These are phyloP conservation scores for Aspergillus nomiae DNA, from an alignment of 2,329 filamentous ascomycete species.

Conservation along the genomic window DNA sequence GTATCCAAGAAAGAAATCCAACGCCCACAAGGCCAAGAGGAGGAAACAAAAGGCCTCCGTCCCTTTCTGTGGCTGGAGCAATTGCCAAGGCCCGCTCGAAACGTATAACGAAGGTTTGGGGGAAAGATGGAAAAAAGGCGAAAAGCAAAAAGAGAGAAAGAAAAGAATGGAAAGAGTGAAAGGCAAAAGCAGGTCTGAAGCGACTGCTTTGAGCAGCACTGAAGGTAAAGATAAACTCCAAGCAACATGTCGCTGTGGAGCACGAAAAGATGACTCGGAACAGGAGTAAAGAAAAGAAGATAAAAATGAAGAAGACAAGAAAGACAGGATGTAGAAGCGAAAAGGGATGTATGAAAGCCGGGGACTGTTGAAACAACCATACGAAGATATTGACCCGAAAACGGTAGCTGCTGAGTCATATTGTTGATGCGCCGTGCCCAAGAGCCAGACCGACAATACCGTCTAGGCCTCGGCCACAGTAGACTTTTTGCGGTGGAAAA, in stretches of 20 bases:
- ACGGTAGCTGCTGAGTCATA: neutral
- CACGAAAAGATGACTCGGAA: neutral
- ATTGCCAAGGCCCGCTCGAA: slow-evolving; percentile 19
- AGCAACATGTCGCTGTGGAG: neutral
- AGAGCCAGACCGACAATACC: neutral
- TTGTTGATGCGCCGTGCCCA: neutral
- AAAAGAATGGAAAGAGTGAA: slow-evolving; percentile 15
- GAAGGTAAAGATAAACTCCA: neutral
- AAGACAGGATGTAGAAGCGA: neutral
- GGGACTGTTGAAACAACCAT: neutral
- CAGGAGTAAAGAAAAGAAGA: neutral
- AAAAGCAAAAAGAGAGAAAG: neutral
- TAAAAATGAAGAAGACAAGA: neutral
- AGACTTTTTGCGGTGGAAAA: slow-evolving; percentile 67
- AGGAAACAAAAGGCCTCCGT: neutral
- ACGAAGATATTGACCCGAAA: neutral
- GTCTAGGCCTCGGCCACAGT: slow-evolving; percentile 27
- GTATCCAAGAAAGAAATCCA: slow-evolving; percentile 27
- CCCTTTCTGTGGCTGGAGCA: slow-evolving; percentile 8
- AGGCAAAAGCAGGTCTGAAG: neutral
- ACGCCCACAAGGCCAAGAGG: slow-evolving; percentile 18
- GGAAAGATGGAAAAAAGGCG: neutral
- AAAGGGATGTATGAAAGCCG: neutral
- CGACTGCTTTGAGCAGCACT: neutral
- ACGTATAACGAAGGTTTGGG: slow-evolving; percentile 4